Base-by-base conservation (phyloP, 1,284 basidiomycete genomes). In the Ustilago tritici region DNA sequence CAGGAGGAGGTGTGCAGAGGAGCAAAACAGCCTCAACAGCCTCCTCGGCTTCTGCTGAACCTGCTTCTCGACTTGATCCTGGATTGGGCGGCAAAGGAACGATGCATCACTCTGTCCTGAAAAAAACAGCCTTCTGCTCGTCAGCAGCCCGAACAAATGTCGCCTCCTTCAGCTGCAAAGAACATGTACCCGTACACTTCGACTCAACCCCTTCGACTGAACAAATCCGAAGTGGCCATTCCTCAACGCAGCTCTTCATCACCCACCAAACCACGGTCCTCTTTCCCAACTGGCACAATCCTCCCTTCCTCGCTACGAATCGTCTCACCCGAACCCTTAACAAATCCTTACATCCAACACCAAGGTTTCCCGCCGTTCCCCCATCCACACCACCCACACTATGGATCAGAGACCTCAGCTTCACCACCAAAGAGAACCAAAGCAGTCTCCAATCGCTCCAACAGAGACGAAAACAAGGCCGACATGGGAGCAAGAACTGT, bases 11-110 rank as follows among this genome's bases (percentile, higher is more conserved):
- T 12, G 41, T 73, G n/a, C 57, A 57, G 54, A 47, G 70, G 41
- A 68, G 70, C 38, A 73, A 73, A 28, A 73, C 70, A 1, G 50
- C 65, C 3, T 63, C 65, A 14, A 73, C 61, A 4, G 19, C 38
- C 1, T 35, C 70, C 56, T 17, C 56, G 12, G 17, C 7, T 2
- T 46, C 41, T 14, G 12, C 17, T 32, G 19, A 46, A 8, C 14
- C n/a, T 9, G 4, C 17, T 8, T 9, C 58, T 3, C 9, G 32
- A 9, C 41, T 47, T 2, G 53, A 43, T n/a, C 28, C 61, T 1
- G 65, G 57, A 0, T 17, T 72, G 34, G 47, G 47, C n/a, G 23
- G 70, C 2, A 72, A 72, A 54, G 43, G 43, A 3, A 72, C 70
- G 3, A 55, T 61, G 1, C 65, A 73, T 9, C 65, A 66, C 19